Conservation (phyloP, 306 rosid genomes). For the Prunus armeniaca region DNA sequence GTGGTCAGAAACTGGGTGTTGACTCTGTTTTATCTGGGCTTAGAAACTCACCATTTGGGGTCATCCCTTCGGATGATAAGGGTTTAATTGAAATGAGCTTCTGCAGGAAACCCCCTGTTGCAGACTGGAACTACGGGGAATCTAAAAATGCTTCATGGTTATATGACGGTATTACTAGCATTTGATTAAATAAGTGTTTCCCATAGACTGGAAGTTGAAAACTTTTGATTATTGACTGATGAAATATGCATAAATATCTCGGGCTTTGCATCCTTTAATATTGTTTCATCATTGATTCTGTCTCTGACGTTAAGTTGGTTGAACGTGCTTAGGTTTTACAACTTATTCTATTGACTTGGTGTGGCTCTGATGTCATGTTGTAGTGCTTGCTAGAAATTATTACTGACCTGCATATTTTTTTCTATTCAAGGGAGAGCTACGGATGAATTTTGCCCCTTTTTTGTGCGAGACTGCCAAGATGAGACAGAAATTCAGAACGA, state of each 20-base stretch:
- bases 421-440: constrained; percentile 46
- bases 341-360: background rate
- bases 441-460: constrained; percentile 58
- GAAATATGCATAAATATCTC: background rate
- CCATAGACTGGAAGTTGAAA: background rate
- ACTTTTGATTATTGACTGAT: background rate
- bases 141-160: constrained; percentile 26
- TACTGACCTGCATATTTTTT: constrained; percentile 29
- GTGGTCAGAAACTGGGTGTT: constrained; percentile 26
- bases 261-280: background rate
- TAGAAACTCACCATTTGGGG: constrained; percentile 24
- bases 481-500: constrained; percentile 34
- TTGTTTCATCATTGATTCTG: background rate
- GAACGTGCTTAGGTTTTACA: background rate
- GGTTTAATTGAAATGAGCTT: constrained; percentile 42
- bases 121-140: constrained; percentile 29
- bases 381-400: constrained; percentile 23
- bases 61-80: constrained; percentile 26
- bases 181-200: background rate
- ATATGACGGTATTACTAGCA: constrained; percentile 7
- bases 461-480: constrained; percentile 32
- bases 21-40: constrained; percentile 29
- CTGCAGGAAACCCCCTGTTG: constrained; percentile 34
- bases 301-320: background rate
- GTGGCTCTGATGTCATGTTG: background rate